Evolutionary conservation across 1,284 basidiomycete genomes (phyloP).

Genomic region (Apiotrichum akiyoshidainum): DNA sequence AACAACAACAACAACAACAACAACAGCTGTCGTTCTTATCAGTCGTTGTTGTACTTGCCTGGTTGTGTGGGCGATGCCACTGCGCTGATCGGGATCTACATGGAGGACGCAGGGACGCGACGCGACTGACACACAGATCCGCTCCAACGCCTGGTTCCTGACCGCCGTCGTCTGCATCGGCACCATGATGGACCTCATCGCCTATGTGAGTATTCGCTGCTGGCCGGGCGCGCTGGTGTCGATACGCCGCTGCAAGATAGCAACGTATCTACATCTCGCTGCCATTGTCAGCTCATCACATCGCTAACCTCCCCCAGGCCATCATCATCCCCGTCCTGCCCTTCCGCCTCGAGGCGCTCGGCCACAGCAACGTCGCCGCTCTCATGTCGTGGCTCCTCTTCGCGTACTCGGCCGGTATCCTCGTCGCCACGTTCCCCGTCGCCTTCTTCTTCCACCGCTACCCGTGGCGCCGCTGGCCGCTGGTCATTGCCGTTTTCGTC

Average conservation of each 20-base stretch:
- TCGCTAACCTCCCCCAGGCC: conserved; percentile 17
- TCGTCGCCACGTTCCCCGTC: conserved; percentile 63
- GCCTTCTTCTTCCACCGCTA: conserved; percentile 64
- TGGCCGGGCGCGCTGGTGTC: neutral
- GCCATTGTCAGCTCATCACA: neutral
- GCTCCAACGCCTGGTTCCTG: conserved; percentile 37
- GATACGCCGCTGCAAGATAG: neutral
- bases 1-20: too few relatives aligned
- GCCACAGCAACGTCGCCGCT: conserved; percentile 35
- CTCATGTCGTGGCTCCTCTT: conserved; percentile 43
- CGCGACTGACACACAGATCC: conserved; percentile 23
- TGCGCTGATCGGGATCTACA: too few relatives aligned
- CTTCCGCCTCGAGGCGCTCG: conserved; percentile 52
- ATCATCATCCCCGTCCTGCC: conserved; percentile 63
- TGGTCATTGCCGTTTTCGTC: conserved; percentile 55
- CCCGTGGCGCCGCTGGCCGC: conserved; percentile 57
- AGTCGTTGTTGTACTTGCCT: too few relatives aligned
- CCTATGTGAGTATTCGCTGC: conserved; percentile 33
- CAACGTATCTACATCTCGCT: neutral
- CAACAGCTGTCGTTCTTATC: neutral
- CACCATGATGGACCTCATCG: conserved; percentile 34
- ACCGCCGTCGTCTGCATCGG: conserved; percentile 38
- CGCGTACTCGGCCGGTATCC: conserved; percentile 41
- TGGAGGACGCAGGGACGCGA: neutral
- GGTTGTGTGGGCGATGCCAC: too few relatives aligned